Base-by-base conservation (phyloP, 441 rosid genomes). In the Brassica balearica region DNA sequence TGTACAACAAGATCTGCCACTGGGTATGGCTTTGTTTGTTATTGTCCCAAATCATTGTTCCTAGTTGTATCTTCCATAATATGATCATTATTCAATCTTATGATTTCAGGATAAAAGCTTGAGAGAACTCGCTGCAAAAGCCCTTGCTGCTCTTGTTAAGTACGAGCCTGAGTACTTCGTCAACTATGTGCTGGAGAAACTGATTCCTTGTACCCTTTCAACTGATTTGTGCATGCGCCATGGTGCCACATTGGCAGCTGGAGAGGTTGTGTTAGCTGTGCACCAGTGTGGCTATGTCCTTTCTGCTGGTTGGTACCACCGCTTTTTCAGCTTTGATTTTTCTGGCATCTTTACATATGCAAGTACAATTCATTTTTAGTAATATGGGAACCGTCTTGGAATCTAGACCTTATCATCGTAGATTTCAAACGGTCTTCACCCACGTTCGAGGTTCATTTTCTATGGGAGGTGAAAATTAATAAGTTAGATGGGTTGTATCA, bases 211-310 rank as follows among this genome's bases (percentile, higher is more conserved):
- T 64, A 95, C 99, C 72, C 95, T 95, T 53, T 95, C 98, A 25
- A 82, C 96, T 65, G 99, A 95, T 86, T 82, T 95, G 80, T 90
- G 96, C 87, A 84, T 82, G 75, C 99, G 97, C 62, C 99, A 95
- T 87, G 99, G 99, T 85, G 92, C 95, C 46, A 93, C 98, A 80
- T 87, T 93, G 76, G 94, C 98, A 73, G 82, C 81, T 72, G 99
- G 91, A 56, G 99, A 95, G 86, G 82, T 95, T 80, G 88, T 88
- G 80, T 84, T 90, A 83, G 93, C 96, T 75, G 79, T 95, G 62
- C 88, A 88, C 85, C 87, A 81, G 72, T 85, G 85, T 80, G 88
- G 81, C 80, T 80, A 79, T 73, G 72, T 68, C 73, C 90, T 88
- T 77, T 83, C 91, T 58, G 51, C 82, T 69, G 98, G 97, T 93